Evolutionary conservation across 1,284 basidiomycete genomes (phyloP).

Genomic region (Rhodotorula mucilaginosa): DNA sequence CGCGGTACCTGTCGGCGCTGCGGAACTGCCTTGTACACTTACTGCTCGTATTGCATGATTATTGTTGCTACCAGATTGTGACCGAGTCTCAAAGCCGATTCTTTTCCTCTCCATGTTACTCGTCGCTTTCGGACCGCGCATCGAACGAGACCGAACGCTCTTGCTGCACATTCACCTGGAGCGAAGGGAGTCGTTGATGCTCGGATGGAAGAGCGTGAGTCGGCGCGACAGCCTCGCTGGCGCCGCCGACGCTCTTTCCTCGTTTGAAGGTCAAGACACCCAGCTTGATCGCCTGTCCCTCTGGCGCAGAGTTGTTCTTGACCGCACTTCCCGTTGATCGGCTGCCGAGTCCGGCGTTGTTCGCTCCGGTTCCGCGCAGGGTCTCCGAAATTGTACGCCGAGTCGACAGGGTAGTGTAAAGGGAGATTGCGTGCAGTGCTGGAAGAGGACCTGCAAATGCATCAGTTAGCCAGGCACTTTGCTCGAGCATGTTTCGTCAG

Average conservation of each 20-base stretch:
- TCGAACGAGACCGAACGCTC: conserved; percentile 3
- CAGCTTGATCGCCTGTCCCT: not conserved
- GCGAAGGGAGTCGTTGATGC: not conserved
- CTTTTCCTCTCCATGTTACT: not conserved
- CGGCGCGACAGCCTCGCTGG: no score
- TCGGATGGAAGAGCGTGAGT: not conserved
- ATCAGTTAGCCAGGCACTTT: not conserved
- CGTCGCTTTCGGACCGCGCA: not conserved
- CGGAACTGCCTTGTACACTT: no score
- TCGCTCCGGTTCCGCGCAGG: not conserved
- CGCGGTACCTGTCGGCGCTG: no score
- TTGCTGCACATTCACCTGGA: not conserved
- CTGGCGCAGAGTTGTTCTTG: not conserved
- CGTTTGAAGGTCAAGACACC: not conserved
- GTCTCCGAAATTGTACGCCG: conserved; percentile 4
- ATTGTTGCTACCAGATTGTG: not conserved
- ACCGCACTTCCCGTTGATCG: not conserved
- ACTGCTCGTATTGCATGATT: not conserved
- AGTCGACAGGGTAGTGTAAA: conserved; percentile 18
- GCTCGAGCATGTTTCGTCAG: not conserved
- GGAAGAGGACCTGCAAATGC: conserved; percentile 16
- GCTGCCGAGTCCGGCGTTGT: not conserved
- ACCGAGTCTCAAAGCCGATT: not conserved
- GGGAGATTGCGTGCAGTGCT: conserved; percentile 28
- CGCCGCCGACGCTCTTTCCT: no score